Evolutionary conservation across 2,329 filamentous ascomycete genomes (phyloP).

Genomic region (Cladorrhinum sp.): DNA sequence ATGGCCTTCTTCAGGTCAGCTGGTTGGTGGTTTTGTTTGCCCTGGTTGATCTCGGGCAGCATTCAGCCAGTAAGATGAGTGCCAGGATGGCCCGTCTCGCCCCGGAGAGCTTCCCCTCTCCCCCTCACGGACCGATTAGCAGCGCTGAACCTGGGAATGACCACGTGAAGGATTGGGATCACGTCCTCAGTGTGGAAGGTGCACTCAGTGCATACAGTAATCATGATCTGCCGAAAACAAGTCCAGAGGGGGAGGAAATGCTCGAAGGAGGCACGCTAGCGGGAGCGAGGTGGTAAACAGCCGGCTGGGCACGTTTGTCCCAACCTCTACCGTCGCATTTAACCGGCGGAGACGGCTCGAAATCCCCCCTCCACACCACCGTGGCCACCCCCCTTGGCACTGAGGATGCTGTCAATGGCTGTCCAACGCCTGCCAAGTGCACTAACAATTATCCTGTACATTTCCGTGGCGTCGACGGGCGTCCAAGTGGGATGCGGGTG

Average conservation of each 20-base stretch:
- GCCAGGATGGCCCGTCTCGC: not conserved
- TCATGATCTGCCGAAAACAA: slow-evolving; percentile 2
- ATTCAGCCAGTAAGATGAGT: not conserved
- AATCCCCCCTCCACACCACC: not conserved
- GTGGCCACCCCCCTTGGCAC: slow-evolving; percentile 4
- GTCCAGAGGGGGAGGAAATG: not conserved
- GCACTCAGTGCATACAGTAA: not conserved
- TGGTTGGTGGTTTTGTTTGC: not conserved
- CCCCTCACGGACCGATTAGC: slow-evolving; percentile 1
- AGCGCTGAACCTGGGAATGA: not conserved
- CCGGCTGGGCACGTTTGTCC: slow-evolving; percentile 12
- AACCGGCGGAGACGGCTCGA: slow-evolving; percentile 16
- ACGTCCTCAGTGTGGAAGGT: not conserved
- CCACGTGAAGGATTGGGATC: not conserved
- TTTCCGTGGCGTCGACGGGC: not conserved
- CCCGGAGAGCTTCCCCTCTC: not conserved
- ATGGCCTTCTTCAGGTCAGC: not conserved
- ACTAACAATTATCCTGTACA: not conserved
- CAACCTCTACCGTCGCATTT: slow-evolving; percentile 13
- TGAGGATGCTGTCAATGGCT: not conserved
- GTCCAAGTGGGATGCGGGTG: not conserved
- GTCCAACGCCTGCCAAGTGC: slow-evolving; percentile 6
- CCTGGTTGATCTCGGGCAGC: not conserved
- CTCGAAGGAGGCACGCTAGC: slow-evolving; percentile 13
- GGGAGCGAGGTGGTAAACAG: slow-evolving; percentile 13